A percentile compares a stretch with the other conserved stretches of the same genome.
These are phyloP conservation scores for Lipomyces kockii DNA, from an alignment of 805 yeast genomes.

Conservation along the genomic window DNA sequence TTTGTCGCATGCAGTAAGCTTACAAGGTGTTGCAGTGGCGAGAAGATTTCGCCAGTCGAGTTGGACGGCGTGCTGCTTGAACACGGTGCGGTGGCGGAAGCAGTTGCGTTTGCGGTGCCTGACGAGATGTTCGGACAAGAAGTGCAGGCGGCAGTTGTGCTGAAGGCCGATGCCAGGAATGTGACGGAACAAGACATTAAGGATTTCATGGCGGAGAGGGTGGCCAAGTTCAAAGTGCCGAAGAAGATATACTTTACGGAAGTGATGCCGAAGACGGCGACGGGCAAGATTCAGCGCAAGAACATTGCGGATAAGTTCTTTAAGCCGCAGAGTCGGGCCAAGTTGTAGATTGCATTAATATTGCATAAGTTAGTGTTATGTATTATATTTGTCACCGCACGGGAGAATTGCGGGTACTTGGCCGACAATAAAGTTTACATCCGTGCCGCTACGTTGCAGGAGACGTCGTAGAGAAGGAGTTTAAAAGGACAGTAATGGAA, in stretches of 20 bases:
- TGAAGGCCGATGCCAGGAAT: conserved; percentile 46
- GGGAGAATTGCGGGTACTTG: too few relatives aligned
- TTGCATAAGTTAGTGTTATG: too few relatives aligned
- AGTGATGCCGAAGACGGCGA: conserved; percentile 72
- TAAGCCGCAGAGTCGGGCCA: conserved; percentile 42
- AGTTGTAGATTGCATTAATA: conserved; percentile 40
- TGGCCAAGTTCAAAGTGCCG: conserved; percentile 67
- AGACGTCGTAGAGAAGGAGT: too few relatives aligned
- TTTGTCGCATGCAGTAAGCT: neutral
- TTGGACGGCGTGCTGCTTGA: conserved; percentile 64
- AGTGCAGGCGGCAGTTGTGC: conserved; percentile 71
- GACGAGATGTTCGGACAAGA: conserved; percentile 73
- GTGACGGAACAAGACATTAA: conserved; percentile 53
- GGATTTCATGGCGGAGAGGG: conserved; percentile 51
- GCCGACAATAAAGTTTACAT: too few relatives aligned
- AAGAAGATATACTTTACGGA: conserved; percentile 60
- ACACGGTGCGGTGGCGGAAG: conserved; percentile 68
- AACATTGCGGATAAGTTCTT: conserved; percentile 59
- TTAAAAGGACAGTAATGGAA: too few relatives aligned
- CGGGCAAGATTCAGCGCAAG: conserved; percentile 76
- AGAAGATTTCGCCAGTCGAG: conserved; percentile 75
- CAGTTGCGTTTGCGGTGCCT: conserved; percentile 70
- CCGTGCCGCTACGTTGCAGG: too few relatives aligned
- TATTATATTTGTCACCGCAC: too few relatives aligned
- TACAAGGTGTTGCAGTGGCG: conserved; percentile 54